Conservation (phyloP, 768 basidiomycete species). For the Mycena galericulata region DNA sequence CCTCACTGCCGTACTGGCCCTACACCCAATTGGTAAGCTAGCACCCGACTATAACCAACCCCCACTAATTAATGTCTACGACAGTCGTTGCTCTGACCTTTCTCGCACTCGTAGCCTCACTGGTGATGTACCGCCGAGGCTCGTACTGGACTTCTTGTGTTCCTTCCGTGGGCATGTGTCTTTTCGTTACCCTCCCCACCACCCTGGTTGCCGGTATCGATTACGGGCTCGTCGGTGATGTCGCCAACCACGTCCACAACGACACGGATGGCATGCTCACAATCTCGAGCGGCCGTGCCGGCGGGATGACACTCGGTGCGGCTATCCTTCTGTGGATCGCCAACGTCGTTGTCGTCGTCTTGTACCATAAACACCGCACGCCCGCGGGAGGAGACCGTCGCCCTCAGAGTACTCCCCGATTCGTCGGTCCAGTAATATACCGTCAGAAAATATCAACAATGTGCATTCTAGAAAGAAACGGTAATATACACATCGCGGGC, state of each 20-base stretch:
- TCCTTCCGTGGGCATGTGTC: conserved; percentile 49
- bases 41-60: conserved; percentile 9
- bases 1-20: conserved; percentile 61
- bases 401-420: no score
- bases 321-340: conserved; percentile 63
- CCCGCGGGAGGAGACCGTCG: no score
- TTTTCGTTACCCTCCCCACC: conserved; percentile 57
- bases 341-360: conserved; percentile 49
- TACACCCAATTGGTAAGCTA: conserved; percentile 65
- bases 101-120: conserved; percentile 60
- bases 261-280: conserved; percentile 54
- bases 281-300: conserved; percentile 62
- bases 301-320: conserved; percentile 68
- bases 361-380: conserved; percentile 40
- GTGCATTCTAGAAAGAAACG: no score
- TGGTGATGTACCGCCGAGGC: conserved; percentile 57
- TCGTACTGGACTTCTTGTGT: conserved; percentile 50
- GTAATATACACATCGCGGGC: no score
- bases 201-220: conserved; percentile 67
- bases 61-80: conserved; percentile 21
- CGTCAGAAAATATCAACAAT: no score
- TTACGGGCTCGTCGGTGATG: conserved; percentile 59
- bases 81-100: conserved; percentile 64
- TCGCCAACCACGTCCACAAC: conserved; percentile 55
- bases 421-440: no score